phyloP scores from a whole-genome alignment of 805 yeast species.

The Wickerhamiella sorbophila region DNA sequence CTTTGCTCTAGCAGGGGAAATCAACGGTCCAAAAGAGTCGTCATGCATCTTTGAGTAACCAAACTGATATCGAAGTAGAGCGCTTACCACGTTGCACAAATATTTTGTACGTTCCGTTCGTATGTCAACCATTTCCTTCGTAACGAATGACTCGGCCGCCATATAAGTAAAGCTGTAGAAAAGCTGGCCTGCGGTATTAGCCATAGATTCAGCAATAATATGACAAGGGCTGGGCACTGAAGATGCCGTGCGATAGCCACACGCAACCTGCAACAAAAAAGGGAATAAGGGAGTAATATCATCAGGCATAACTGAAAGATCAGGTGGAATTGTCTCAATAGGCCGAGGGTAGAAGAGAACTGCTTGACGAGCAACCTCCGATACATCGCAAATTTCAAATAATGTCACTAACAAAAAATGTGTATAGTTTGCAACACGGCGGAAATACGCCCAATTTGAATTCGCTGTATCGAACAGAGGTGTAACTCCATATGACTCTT shows the following conservation, averaged over 20 bases:
- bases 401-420: neutral
- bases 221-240: neutral
- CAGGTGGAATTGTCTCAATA: neutral
- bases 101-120: neutral
- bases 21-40: neutral
- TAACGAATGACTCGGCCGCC: neutral
- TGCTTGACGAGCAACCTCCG: neutral
- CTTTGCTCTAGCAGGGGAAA: neutral
- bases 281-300: neutral
- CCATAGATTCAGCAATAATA: neutral
- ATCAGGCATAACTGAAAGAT: neutral
- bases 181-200: neutral
- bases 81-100: neutral
- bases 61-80: neutral
- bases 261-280: neutral
- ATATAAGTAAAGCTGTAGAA: neutral
- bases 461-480: neutral
- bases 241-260: neutral
- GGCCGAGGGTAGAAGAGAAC: neutral
- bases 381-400: neutral
- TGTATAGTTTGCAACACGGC: neutral
- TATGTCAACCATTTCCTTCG: neutral
- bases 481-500: neutral
- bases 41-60: neutral
- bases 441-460: neutral